These are phyloP conservation scores for Aspergillus costaricaensis DNA, from an alignment of 2,329 filamentous ascomycete genomes.

Conservation along the genomic window DNA sequence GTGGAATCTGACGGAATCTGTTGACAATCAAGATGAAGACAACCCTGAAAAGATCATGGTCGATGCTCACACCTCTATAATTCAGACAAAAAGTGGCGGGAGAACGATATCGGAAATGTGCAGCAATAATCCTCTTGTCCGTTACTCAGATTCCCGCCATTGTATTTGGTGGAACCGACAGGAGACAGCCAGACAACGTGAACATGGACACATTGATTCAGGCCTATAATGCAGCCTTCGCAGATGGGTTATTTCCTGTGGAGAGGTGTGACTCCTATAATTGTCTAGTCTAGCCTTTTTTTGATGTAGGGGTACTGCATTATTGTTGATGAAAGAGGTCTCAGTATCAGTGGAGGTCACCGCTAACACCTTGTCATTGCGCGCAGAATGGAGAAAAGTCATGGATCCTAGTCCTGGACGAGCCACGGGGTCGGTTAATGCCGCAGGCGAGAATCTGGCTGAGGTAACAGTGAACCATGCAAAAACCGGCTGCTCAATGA, in stretches of 20 bases:
- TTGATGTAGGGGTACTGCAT: conserved; percentile 67
- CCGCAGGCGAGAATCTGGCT: too few species aligned
- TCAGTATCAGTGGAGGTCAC: too few species aligned
- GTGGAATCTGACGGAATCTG: conserved; percentile 34
- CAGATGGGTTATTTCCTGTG: conserved; percentile 52
- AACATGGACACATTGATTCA: conserved; percentile 57
- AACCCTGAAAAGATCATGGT: not conserved
- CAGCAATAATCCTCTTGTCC: conserved; percentile 71
- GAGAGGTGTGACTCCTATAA: too few species aligned
- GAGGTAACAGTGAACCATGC: too few species aligned
- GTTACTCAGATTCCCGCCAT: conserved; percentile 66
- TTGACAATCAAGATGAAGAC: not conserved
- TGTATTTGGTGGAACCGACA: conserved; percentile 37
- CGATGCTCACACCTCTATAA: conserved; percentile 12
- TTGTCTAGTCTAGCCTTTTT: not conserved
- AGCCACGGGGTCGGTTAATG: too few species aligned
- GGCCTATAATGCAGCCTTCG: conserved; percentile 68
- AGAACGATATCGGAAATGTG: conserved; percentile 60
- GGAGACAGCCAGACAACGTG: conserved; percentile 34
- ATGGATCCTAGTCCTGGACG: too few species aligned
- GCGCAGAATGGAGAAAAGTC: too few species aligned
- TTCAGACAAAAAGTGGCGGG: too few species aligned
- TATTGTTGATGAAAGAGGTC: conserved; percentile 61
- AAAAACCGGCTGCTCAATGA: too few species aligned
- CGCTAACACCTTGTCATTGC: too few species aligned